Percentiles rank a stretch among this genome's conserved stretches.
Evolutionary conservation across 2,329 filamentous ascomycete genomes (phyloP).

Genomic region (Neonectria hederae): DNA sequence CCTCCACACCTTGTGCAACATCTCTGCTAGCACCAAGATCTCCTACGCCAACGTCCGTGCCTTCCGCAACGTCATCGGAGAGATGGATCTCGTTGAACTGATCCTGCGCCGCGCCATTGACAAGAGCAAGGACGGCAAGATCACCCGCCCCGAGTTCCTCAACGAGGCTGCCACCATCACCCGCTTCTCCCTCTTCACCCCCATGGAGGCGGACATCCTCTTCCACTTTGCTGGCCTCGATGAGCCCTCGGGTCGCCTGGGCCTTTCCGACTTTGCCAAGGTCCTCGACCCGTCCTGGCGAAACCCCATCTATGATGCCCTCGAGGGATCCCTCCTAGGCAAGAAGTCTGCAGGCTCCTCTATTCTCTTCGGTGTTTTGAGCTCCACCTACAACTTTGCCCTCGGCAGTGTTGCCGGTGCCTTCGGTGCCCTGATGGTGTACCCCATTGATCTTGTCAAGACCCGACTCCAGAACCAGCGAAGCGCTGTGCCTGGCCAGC

Average conservation of each 20-base stretch:
- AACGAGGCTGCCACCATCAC: slow-evolving; percentile 92
- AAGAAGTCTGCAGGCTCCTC: slow-evolving; percentile 40
- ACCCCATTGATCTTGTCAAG: slow-evolving; percentile 98
- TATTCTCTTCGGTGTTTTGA: slow-evolving; percentile 66
- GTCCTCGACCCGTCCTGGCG: slow-evolving; percentile 95
- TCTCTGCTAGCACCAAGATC: slow-evolving; percentile 89
- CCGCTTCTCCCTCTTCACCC: slow-evolving; percentile 94
- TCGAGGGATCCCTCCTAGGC: slow-evolving; percentile 56
- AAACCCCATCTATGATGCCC: slow-evolving; percentile 62
- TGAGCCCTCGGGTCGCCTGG: slow-evolving; percentile 84
- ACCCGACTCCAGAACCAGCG: slow-evolving; percentile 98
- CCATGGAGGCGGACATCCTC: slow-evolving; percentile 98
- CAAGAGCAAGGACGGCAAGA: slow-evolving; percentile 89
- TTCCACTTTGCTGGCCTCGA: slow-evolving; percentile 98
- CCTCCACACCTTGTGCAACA: slow-evolving; percentile 92
- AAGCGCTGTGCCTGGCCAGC: slow-evolving; percentile 77
- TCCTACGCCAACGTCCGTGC: slow-evolving; percentile 97
- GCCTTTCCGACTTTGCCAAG: slow-evolving; percentile 87
- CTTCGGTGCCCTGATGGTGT: slow-evolving; percentile 99
- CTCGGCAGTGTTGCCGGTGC: slow-evolving; percentile 92
- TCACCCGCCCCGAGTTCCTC: slow-evolving; percentile 92
- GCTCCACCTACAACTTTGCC: slow-evolving; percentile 89
- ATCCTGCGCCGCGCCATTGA: slow-evolving; percentile 87
- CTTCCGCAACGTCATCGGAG: slow-evolving; percentile 96
- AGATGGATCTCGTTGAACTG: slow-evolving; percentile 97